Percentiles rank a stretch among this genome's conserved stretches.
Conservation (phyloP, 2,329 filamentous ascomycete species). For the Verticillium albo-atrum region DNA sequence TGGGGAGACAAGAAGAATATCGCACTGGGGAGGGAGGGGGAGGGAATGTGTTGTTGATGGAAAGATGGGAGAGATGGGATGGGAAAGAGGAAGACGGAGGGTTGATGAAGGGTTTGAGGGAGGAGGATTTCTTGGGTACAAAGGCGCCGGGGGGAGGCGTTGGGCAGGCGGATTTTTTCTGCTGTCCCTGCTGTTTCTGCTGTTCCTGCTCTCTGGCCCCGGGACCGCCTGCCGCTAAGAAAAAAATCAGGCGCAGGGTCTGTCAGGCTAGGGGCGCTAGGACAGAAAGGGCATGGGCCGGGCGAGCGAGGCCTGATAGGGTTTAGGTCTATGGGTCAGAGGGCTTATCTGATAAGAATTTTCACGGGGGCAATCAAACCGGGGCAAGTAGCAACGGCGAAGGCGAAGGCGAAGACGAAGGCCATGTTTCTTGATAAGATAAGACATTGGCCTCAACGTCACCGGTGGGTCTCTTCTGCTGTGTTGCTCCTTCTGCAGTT, state of each 20-base stretch:
- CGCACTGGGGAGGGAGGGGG: constrained; percentile 4
- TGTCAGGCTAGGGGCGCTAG: background rate
- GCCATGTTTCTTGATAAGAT: too few relatives aligned
- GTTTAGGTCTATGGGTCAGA: background rate
- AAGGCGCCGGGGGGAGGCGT: background rate
- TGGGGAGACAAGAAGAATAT: constrained; percentile 9
- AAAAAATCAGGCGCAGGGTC: constrained; percentile 5
- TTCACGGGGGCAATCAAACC: background rate
- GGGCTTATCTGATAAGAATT: background rate
- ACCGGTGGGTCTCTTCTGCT: too few relatives aligned
- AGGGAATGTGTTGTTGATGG: constrained; percentile 9
- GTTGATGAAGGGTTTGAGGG: constrained; percentile 7
- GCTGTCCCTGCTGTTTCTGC: background rate
- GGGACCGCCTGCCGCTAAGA: background rate
- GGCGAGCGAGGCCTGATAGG: background rate
- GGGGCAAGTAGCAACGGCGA: too few relatives aligned
- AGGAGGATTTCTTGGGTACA: constrained; percentile 9
- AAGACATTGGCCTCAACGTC: too few relatives aligned
- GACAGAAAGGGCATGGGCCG: background rate
- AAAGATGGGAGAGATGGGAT: constrained; percentile 3
- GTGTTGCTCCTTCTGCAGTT: too few relatives aligned
- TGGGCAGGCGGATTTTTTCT: background rate
- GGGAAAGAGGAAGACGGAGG: constrained; percentile 7
- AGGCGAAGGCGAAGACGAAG: too few relatives aligned
- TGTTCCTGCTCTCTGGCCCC: background rate